Conservation (phyloP, 306 rosid species). For the Cyclanthera cordifolia region DNA sequence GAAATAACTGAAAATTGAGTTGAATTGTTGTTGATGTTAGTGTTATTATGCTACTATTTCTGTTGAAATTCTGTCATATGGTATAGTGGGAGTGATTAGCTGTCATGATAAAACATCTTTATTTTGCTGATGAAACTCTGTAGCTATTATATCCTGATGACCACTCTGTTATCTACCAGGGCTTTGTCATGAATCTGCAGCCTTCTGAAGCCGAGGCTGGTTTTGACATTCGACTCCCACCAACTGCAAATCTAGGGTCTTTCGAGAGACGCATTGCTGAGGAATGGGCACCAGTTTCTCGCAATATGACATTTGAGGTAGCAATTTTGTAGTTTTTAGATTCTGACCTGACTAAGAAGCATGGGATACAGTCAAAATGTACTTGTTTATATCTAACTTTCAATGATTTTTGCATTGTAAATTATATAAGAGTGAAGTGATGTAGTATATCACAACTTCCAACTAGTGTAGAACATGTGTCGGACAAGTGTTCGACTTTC, state of each 20-base stretch:
- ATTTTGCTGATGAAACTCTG: slow-evolving; percentile 1
- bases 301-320: slow-evolving; percentile 82
- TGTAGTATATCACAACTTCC: background rate
- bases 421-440: background rate
- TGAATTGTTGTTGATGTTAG: too few species aligned
- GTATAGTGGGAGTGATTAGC: background rate
- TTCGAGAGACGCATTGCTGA: slow-evolving; percentile 50
- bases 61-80: background rate
- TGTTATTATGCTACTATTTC: background rate
- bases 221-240: slow-evolving; percentile 80
- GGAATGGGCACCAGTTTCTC: slow-evolving; percentile 65
- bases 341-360: background rate
- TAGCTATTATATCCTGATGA: background rate
- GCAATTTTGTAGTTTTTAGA: background rate
- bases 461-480: background rate
- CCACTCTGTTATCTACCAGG: slow-evolving; percentile 35
- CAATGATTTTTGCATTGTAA: background rate
- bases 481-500: background rate
- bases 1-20: too few species aligned
- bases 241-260: slow-evolving; percentile 32
- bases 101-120: background rate
- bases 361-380: background rate
- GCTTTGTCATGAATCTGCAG: slow-evolving; percentile 95
- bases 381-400: background rate
- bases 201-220: slow-evolving; percentile 99